phyloP scores from a whole-genome alignment of 192 early-diverging fungal genomes.

The Phycomyces blakesleeanus region DNA sequence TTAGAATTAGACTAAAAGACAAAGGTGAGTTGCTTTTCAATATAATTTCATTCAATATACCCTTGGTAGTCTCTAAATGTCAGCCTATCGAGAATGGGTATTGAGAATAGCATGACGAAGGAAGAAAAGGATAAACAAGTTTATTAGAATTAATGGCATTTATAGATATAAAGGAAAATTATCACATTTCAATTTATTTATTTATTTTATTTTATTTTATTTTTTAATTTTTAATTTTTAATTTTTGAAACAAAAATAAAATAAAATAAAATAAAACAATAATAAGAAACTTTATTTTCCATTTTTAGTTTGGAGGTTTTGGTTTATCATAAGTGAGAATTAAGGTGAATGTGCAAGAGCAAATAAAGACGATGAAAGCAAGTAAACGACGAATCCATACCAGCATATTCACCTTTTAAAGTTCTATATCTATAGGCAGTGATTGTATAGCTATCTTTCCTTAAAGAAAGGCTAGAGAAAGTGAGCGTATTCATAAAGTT shows the following conservation, averaged over 20 bases:
- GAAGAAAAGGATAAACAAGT: not conserved
- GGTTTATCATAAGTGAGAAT: too few relatives aligned
- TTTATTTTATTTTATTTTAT: too few relatives aligned
- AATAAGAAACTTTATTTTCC: too few relatives aligned
- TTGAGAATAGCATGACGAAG: slow-evolving; percentile 26
- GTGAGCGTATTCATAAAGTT: too few relatives aligned
- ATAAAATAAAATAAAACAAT: too few relatives aligned
- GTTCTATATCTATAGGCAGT: not conserved
- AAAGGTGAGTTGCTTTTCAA: slow-evolving; percentile 1
- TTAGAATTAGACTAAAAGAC: slow-evolving; percentile 41
- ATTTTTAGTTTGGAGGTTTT: too few relatives aligned
- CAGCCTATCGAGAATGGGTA: slow-evolving; percentile 61
- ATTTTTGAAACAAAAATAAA: too few relatives aligned
- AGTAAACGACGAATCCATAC: not conserved
- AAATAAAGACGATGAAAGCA: not conserved
- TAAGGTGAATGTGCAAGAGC: too few relatives aligned
- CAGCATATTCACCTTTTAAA: not conserved
- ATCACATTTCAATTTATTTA: too few relatives aligned
- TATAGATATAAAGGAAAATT: not conserved
- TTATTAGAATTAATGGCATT: not conserved
- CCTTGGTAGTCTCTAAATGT: slow-evolving; percentile 60
- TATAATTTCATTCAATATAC: slow-evolving; percentile 8
- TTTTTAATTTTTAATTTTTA: too few relatives aligned
- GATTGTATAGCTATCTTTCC: too few relatives aligned
- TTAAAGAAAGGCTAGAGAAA: too few relatives aligned